Evolutionary conservation across 1,139 yeast genomes (phyloP).

Genomic region (Williopsis jadinii): DNA sequence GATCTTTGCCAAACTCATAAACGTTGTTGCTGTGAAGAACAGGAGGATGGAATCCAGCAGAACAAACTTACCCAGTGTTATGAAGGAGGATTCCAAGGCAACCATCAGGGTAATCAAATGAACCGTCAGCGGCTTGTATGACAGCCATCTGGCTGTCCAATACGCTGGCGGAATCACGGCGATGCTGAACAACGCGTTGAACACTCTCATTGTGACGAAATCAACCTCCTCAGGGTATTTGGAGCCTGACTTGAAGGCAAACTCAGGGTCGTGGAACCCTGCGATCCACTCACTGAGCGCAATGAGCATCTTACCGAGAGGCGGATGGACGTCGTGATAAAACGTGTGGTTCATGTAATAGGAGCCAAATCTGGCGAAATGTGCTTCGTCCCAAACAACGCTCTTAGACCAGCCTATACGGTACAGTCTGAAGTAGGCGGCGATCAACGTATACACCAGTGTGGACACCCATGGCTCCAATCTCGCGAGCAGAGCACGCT

Average conservation of each 20-base stretch:
- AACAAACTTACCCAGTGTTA: conserved; percentile 64
- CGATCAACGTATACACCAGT: conserved; percentile 45
- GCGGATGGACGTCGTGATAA: conserved; percentile 77
- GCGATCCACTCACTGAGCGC: conserved; percentile 61
- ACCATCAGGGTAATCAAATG: conserved; percentile 56
- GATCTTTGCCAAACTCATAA: conserved; percentile 47
- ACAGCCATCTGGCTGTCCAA: conserved; percentile 46
- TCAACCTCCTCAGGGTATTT: conserved; percentile 49
- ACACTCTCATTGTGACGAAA: conserved; percentile 54
- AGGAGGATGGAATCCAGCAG: conserved; percentile 66
- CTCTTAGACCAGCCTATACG: conserved; percentile 52
- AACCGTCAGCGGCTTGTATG: conserved; percentile 37
- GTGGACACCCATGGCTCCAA: conserved; percentile 32
- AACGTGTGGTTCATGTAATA: conserved; percentile 57
- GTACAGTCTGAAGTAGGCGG: conserved; percentile 63
- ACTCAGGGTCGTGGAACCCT: conserved; percentile 44
- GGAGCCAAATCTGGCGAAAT: conserved; percentile 59
- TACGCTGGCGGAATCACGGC: conserved; percentile 60
- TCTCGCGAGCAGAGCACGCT: too few relatives aligned
- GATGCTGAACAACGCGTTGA: conserved; percentile 59
- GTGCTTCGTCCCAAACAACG: conserved; percentile 97
- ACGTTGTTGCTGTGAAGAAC: conserved; percentile 61
- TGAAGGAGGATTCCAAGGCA: conserved; percentile 52
- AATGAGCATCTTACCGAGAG: conserved; percentile 63
- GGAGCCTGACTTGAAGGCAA: conserved; percentile 55